Percentiles rank a stretch among this genome's conserved stretches.
phyloP scores from a whole-genome alignment of 2,329 filamentous ascomycete genomes.

The Atkinsonella texensis region DNA sequence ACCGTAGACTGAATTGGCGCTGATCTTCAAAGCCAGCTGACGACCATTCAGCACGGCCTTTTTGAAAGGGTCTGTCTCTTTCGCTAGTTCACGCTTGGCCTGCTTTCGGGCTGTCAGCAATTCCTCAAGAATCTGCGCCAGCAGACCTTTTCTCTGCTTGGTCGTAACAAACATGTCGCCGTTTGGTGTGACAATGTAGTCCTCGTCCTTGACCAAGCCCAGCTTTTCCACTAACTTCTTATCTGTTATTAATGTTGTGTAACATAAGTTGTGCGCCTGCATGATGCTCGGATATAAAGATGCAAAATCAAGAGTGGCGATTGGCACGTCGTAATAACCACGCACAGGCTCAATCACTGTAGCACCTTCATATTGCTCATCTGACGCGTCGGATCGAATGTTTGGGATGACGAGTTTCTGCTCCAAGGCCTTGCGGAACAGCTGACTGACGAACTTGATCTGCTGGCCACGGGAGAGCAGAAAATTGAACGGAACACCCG shows the following conservation, averaged over 20 bases:
- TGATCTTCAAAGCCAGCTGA: constrained; percentile 90
- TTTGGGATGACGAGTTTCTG: constrained; percentile 94
- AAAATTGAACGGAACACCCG: constrained; percentile 93
- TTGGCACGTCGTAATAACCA: constrained; percentile 88
- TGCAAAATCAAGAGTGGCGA: constrained; percentile 96
- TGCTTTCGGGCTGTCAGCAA: constrained; percentile 83
- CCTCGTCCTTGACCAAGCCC: constrained; percentile 70
- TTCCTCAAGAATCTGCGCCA: constrained; percentile 94
- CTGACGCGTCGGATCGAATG: constrained; percentile 52
- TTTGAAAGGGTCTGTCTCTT: constrained; percentile 91
- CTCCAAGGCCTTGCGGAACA: constrained; percentile 89
- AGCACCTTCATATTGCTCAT: constrained; percentile 93
- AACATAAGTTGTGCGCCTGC: constrained; percentile 96
- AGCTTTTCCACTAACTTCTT: constrained; percentile 67
- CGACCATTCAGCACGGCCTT: constrained; percentile 96
- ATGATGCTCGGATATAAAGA: constrained; percentile 98
- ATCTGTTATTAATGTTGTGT: constrained; percentile 66
- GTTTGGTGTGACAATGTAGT: constrained; percentile 94
- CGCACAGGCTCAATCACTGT: constrained; percentile 93
- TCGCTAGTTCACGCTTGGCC: constrained; percentile 78
- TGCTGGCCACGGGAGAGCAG: constrained; percentile 87
- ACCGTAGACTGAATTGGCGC: constrained; percentile 96
- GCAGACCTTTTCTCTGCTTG: constrained; percentile 79
- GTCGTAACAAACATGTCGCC: constrained; percentile 84
- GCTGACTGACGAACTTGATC: constrained; percentile 92